Percentiles rank a stretch among this genome's conserved stretches.
Evolutionary conservation across 257 asterid genomes (phyloP).

Genomic region (Plantago elongata): DNA sequence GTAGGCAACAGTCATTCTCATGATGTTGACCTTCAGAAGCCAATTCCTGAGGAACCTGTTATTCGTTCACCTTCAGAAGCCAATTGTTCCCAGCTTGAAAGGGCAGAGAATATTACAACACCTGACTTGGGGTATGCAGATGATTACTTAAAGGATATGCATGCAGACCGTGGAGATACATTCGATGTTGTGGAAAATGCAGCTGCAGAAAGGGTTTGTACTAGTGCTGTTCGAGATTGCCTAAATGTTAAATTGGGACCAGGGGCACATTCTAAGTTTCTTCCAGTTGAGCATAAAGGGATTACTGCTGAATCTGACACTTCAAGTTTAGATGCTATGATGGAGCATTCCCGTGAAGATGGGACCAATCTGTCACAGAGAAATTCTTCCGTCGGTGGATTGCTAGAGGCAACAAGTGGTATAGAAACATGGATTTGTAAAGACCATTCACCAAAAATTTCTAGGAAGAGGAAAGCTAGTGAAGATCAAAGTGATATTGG

Average conservation of each 20-base stretch:
- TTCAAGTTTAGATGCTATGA: slow-evolving; percentile 20
- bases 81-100: slow-evolving; percentile 24
- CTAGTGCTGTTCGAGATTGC: slow-evolving; percentile 25
- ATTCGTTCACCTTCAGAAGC: slow-evolving; percentile 28
- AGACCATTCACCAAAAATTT: slow-evolving; percentile 27
- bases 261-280: slow-evolving; percentile 22
- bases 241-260: slow-evolving; percentile 22
- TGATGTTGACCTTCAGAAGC: slow-evolving; percentile 19
- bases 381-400: slow-evolving; percentile 22
- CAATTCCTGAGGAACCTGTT: slow-evolving; percentile 25
- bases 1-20: slow-evolving; percentile 18
- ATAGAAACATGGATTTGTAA: slow-evolving; percentile 19
- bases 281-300: slow-evolving; percentile 24
- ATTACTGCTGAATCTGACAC: slow-evolving; percentile 18
- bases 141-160: slow-evolving; percentile 27
- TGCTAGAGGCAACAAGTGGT: slow-evolving; percentile 21
- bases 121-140: slow-evolving; percentile 25
- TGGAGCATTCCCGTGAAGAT: slow-evolving; percentile 19
- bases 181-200: slow-evolving; percentile 26
- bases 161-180: slow-evolving; percentile 13
- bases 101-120: slow-evolving; percentile 20
- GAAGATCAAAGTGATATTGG: slow-evolving; percentile 26
- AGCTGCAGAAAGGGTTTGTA: slow-evolving; percentile 11
- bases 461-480: slow-evolving; percentile 42
- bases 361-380: slow-evolving; percentile 19